A percentile compares a stretch with the other conserved stretches of the same genome.
These are phyloP conservation scores for Daldinia concentrica DNA, from an alignment of 495 filamentous ascomycete genomes.

Conservation along the genomic window DNA sequence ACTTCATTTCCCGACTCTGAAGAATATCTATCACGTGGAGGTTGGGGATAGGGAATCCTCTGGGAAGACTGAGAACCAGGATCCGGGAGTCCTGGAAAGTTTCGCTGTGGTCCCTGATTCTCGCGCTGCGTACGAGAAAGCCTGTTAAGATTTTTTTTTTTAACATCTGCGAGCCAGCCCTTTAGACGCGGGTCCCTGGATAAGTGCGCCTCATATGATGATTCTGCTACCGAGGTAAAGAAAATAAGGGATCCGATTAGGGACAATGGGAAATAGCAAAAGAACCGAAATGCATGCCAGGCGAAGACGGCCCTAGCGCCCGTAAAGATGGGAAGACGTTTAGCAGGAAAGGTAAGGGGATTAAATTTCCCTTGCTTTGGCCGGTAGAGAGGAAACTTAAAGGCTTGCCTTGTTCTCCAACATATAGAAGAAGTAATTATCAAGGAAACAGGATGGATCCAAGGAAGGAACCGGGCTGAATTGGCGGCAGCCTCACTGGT, in stretches of 20 bases:
- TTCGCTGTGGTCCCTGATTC: background rate
- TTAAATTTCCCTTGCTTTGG: slow-evolving; percentile 27
- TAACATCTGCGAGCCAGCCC: slow-evolving; percentile 18
- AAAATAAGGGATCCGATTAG: background rate
- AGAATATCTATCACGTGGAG: background rate
- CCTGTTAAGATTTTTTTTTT: background rate
- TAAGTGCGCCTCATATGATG: background rate
- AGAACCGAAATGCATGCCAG: slow-evolving; percentile 31
- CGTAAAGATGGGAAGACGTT: slow-evolving; percentile 5
- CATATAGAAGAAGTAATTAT: background rate
- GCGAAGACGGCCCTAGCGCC: background rate
- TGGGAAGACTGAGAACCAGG: background rate
- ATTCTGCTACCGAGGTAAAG: slow-evolving; percentile 14
- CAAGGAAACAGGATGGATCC: background rate
- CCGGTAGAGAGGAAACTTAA: slow-evolving; percentile 39
- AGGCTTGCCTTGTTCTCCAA: background rate
- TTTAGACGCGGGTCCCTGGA: slow-evolving; percentile 23
- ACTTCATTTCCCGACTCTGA: slow-evolving; percentile 10
- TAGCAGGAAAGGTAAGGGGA: slow-evolving; percentile 32
- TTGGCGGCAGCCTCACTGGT: slow-evolving; percentile 20
- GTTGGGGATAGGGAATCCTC: too few species aligned
- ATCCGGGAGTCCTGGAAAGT: background rate
- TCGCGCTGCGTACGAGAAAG: background rate
- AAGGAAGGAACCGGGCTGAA: background rate
- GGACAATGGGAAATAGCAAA: background rate